phyloP scores from a whole-genome alignment of 208 protist species.

The Naegleria fowleri region DNA sequence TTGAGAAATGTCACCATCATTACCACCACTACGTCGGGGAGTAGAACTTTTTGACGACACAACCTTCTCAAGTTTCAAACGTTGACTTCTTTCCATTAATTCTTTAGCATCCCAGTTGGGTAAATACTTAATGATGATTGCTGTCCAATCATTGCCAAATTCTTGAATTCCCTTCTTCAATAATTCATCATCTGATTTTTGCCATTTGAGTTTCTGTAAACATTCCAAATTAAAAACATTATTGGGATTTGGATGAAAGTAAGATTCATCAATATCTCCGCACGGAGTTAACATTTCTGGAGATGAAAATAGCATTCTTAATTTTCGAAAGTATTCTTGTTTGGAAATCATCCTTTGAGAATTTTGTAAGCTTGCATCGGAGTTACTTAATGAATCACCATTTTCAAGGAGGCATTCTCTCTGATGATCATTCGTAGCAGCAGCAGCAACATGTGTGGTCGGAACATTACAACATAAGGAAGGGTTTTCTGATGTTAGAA shows the following conservation, averaged over 20 bases:
- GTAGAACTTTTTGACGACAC: no score
- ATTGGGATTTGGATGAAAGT: neutral
- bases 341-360: neutral
- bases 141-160: neutral
- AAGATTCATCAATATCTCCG: neutral
- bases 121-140: neutral
- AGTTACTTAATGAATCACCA: no score
- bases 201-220: neutral
- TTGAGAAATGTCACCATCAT: no score
- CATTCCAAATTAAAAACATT: neutral
- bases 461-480: no score
- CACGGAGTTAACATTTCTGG: neutral
- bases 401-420: no score
- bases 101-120: neutral
- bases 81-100: neutral
- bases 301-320: constrained; percentile 10
- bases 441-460: no score
- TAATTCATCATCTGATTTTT: neutral
- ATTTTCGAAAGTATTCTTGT: neutral
- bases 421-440: no score
- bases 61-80: no score
- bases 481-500: no score
- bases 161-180: neutral
- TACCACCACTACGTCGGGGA: no score
- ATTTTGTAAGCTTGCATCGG: neutral